Evolutionary conservation across 2,329 filamentous ascomycete species (phyloP).

Genomic region (Pseudocercospora pini-densiflorae): DNA sequence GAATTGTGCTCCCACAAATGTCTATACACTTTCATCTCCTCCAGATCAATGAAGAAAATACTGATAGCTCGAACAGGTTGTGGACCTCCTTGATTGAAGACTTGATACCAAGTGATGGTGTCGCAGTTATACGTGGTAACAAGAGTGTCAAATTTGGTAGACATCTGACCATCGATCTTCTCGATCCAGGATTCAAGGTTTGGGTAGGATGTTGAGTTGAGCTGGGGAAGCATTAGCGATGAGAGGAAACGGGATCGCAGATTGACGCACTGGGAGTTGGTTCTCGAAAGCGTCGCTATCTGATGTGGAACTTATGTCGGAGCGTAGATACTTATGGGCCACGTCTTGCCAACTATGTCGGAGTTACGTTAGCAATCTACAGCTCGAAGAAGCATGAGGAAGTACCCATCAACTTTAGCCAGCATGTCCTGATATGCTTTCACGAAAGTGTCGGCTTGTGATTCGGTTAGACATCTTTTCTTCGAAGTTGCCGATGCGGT

Average conservation of each 20-base stretch:
- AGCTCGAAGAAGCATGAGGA: too few species aligned
- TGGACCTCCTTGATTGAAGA: slow-evolving; percentile 3
- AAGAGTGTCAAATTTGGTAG: slow-evolving; percentile 4
- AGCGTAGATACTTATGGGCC: slow-evolving; percentile 1
- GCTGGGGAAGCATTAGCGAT: background rate
- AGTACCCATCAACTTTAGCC: slow-evolving; percentile 4
- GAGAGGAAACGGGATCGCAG: background rate
- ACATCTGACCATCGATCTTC: slow-evolving; percentile 4
- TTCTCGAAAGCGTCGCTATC: slow-evolving; percentile 16
- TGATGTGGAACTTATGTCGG: slow-evolving; percentile 4
- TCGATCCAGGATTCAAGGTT: slow-evolving; percentile 7
- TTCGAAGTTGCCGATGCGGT: background rate
- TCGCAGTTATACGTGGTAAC: slow-evolving; percentile 9
- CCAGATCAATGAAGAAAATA: slow-evolving; percentile 10
- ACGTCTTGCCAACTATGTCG: slow-evolving; percentile 6
- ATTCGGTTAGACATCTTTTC: slow-evolving; percentile 6
- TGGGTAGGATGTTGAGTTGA: slow-evolving; percentile 10
- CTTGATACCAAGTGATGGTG: slow-evolving; percentile 16
- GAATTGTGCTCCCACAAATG: slow-evolving; percentile 14
- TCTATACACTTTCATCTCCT: slow-evolving; percentile 6
- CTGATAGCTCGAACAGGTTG: slow-evolving; percentile 14
- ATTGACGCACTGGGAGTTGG: slow-evolving; percentile 1
- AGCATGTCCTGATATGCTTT: slow-evolving; percentile 16
- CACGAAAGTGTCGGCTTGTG: slow-evolving; percentile 7
- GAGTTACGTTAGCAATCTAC: background rate